Evolutionary conservation across 2,329 filamentous ascomycete genomes (phyloP), one percentile per base, ranked within the genome.

Genomic region (Microdochium trichocladiopsis): DNA sequence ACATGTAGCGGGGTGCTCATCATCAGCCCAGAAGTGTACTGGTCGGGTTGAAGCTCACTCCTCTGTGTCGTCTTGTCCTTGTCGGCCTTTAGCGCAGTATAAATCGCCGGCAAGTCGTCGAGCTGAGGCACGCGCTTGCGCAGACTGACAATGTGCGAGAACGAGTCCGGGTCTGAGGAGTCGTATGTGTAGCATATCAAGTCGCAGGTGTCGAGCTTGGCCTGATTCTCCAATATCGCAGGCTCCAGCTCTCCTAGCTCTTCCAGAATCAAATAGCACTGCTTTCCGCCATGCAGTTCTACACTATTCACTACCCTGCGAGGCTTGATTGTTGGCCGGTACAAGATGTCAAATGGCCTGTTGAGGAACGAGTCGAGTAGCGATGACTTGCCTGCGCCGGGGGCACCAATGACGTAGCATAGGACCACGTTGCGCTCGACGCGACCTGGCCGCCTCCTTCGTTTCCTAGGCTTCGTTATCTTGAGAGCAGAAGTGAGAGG

Each of bases 51-150:
- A 57, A 87, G 74, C 67, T 96, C 90, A 55, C 88, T 88, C 54
- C 94, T 82, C 71, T 99, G 94, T n/a, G 91, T 96, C 3, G 93
- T 95, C 69, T 96, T 95, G 69, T 99, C 94, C 59, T 88, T 84
- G 69, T 99, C 94, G 2, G 94, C 94, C 70, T 99, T 99, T 54
- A 97, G 76, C 0, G 93, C 94, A 1, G 90, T 90, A 66, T 95
- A 99, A 8, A 99, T 86, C 9, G 90, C 87, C 0, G 94, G 94
- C 25, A 99, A 74, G n/a, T 90, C 85, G 65, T 95, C 88, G 2
- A 99, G 79, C 52, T 94, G 87, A 0, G 90, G 84, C 59, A 93
- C 88, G 61, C 86, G 88, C 52, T 82, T 79, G 45, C 92, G 85
- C 49, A 96, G 76, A 18, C 88, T 81, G 36, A 93, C 88, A 51